Evolutionary conservation across 1,284 basidiomycete genomes (phyloP).

Genomic region (Moniliella sp.): DNA sequence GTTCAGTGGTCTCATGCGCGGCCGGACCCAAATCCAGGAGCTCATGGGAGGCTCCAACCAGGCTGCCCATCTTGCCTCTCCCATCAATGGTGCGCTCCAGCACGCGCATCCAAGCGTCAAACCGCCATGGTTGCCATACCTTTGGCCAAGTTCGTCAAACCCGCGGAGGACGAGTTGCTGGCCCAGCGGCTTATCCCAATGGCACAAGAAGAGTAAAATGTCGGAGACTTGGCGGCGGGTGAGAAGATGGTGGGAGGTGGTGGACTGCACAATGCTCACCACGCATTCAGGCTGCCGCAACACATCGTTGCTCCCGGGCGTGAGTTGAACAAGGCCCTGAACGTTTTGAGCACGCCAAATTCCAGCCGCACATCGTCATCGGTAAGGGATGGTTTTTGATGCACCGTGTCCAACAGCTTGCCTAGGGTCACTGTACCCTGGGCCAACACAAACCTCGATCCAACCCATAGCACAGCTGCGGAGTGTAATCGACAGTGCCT

Average conservation of each 20-base stretch:
- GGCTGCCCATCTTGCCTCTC: slow-evolving; percentile 80
- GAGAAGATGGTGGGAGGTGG: slow-evolving; percentile 60
- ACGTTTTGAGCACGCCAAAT: slow-evolving; percentile 68
- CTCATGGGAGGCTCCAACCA: slow-evolving; percentile 80
- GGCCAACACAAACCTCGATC: slow-evolving; percentile 39
- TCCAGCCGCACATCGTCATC: slow-evolving; percentile 53
- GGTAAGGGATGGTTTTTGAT: slow-evolving; percentile 16
- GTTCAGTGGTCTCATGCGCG: slow-evolving; percentile 61
- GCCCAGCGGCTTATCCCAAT: slow-evolving; percentile 38
- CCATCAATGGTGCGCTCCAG: slow-evolving; percentile 58
- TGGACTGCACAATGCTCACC: slow-evolving; percentile 60
- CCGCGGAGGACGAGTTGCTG: slow-evolving; percentile 38
- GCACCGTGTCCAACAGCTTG: slow-evolving; percentile 42
- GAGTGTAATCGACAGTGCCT: slow-evolving; percentile 55
- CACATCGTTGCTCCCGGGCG: slow-evolving; percentile 55
- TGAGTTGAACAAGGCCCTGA: slow-evolving; percentile 62
- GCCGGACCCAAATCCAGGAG: slow-evolving; percentile 41
- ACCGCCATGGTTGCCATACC: slow-evolving; percentile 37
- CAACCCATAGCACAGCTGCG: slow-evolving; percentile 37
- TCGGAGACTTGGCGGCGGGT: slow-evolving; percentile 65
- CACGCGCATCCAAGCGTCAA: slow-evolving; percentile 72
- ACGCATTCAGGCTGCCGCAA: slow-evolving; percentile 56
- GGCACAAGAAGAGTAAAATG: slow-evolving; percentile 41
- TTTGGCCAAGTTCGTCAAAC: slow-evolving; percentile 33
- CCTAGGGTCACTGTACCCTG: slow-evolving; percentile 56